Evolutionary conservation across 148 eudicot genomes (phyloP), one percentile per base, ranked within the genome.

Genomic region (Fagopyrum homotropicum): DNA sequence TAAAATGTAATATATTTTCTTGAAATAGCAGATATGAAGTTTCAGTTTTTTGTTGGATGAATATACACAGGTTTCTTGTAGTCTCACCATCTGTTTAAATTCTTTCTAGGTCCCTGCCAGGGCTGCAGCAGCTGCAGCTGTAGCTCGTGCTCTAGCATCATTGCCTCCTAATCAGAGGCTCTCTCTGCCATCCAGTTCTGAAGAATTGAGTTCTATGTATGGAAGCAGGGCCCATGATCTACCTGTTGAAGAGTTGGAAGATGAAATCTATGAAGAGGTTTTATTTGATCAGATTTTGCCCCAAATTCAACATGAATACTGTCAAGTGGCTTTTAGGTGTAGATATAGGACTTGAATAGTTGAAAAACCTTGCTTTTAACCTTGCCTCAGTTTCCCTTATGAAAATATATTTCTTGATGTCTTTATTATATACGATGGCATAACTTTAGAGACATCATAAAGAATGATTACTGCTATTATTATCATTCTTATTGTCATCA

Each of bases 61-160:
- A 30, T 30, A 63, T 11, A 14, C 16, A 49, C 29, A 51, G 45
- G 46, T 55, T 43, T 73, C 19, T 11, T 50, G 9, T 43, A 11
- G 29, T 55, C 19, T 73, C 26, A 73, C 6, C 16, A 2, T 40
- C 30, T 73, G 16, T 55, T 7, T 26, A 29, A n/a, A 50, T 35
- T 4, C 17, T 43, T 15, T 73, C 43, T 77, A 94, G 98, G 97
- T 94, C 81, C 98, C 98, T 77, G 97, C 87, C 52, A 87, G 97
- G 79, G 98, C 97, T 51, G 98, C 90, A 29, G 98, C 98, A 30
- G 98, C 98, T 11, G 98, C 98, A 72, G 92, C 97, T 71, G 90
- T 91, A 82, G 98, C 98, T 64, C 93, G 98, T 79, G 96, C 91
- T 80, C 93, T 95, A 83, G 93, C 98, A 73, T 82, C 91, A 73